A percentile compares a stretch with the other conserved stretches of the same genome.
Conservation (phyloP, 2,329 filamentous ascomycete genomes). For the Fusarium goolgardi region DNA sequence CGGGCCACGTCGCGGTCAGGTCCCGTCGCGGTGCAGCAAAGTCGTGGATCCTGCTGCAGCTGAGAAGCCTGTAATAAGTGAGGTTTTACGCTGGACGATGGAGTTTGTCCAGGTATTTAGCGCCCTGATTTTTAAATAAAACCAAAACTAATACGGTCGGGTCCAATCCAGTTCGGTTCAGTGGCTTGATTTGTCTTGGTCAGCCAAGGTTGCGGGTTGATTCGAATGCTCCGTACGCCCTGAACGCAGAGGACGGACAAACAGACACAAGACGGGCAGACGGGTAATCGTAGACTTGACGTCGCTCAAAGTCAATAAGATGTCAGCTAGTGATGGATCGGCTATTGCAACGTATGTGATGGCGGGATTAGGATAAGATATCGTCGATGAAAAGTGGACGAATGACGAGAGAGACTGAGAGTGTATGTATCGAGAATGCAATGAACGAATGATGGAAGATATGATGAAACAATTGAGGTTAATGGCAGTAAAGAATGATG, state of each 20-base stretch:
- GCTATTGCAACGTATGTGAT: slow-evolving; percentile 6
- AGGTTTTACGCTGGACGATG: slow-evolving; percentile 23
- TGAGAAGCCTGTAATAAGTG: slow-evolving; percentile 30
- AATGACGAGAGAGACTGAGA: neutral
- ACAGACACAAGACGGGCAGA: neutral
- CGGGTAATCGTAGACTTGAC: slow-evolving; percentile 14
- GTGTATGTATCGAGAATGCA: slow-evolving; percentile 1
- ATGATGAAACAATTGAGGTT: slow-evolving; percentile 11
- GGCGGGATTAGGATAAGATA: slow-evolving; percentile 28
- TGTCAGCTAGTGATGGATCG: slow-evolving; percentile 15
- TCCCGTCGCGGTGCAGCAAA: slow-evolving; percentile 17
- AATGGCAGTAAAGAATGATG: slow-evolving; percentile 3
- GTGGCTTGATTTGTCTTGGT: slow-evolving; percentile 23
- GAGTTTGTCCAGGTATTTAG: slow-evolving; percentile 24
- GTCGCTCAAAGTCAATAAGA: slow-evolving; percentile 15
- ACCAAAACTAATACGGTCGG: neutral
- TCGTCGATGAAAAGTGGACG: slow-evolving; percentile 15
- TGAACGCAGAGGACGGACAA: neutral
- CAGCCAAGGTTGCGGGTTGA: slow-evolving; percentile 17
- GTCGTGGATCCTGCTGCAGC: slow-evolving; percentile 21
- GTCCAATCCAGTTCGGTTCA: neutral
- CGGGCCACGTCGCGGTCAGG: slow-evolving; percentile 45
- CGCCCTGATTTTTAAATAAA: slow-evolving; percentile 26
- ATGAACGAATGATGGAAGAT: slow-evolving; percentile 9
- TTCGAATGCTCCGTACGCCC: slow-evolving; percentile 24